Percentiles rank a stretch among this genome's conserved stretches.
Conservation (phyloP, 768 basidiomycete genomes). For the Sporobolomyces phaffii region DNA sequence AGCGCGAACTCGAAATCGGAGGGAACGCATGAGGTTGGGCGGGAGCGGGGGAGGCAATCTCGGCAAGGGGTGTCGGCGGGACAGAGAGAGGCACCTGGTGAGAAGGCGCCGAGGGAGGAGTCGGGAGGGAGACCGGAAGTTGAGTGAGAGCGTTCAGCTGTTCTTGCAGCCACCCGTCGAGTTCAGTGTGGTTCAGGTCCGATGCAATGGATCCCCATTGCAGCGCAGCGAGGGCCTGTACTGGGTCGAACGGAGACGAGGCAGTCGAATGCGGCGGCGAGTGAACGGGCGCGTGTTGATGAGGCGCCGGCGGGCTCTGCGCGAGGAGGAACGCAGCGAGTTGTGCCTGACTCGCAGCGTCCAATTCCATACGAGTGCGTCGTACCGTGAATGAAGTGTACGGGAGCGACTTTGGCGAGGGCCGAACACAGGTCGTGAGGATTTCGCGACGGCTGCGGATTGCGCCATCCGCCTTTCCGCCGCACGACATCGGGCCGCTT, state of each 20-base stretch:
- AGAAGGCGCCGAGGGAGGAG: not conserved
- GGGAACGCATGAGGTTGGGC: slow-evolving; percentile 27
- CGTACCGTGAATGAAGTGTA: too few species aligned
- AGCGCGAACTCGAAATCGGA: slow-evolving; percentile 14
- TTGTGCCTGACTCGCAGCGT: not conserved
- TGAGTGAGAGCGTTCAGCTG: not conserved
- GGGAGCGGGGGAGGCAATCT: not conserved
- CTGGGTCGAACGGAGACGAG: not conserved
- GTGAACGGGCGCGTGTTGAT: too few species aligned
- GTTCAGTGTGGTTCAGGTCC: not conserved
- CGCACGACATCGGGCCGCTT: too few species aligned
- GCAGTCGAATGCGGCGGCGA: not conserved
- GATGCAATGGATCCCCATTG: not conserved
- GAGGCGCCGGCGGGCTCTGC: not conserved
- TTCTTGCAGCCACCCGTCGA: not conserved
- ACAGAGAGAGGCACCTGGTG: not conserved
- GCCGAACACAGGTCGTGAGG: too few species aligned
- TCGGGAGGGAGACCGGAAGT: not conserved
- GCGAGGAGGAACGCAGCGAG: slow-evolving; percentile 13
- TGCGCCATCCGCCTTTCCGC: too few species aligned
- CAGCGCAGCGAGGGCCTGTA: not conserved
- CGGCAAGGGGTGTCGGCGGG: not conserved
- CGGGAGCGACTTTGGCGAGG: too few species aligned
- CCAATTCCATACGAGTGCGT: not conserved
- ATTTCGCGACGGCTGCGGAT: too few species aligned